Evolutionary conservation across 2,329 filamentous ascomycete species (phyloP).

Genomic region (Talaromyces sp.): DNA sequence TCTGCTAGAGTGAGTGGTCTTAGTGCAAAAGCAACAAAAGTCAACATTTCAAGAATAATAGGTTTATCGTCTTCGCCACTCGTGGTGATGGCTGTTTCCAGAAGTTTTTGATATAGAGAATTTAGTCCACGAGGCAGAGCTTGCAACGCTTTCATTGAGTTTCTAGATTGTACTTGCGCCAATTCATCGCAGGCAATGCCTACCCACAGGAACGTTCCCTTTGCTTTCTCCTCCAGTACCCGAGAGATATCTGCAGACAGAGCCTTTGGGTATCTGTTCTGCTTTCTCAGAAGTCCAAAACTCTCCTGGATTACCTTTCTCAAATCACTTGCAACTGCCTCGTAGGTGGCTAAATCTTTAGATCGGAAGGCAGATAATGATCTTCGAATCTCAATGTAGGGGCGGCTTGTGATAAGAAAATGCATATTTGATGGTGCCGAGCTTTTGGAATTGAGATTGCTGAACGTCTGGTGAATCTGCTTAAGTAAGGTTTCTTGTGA

Average conservation of each 20-base stretch:
- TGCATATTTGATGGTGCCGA: neutral
- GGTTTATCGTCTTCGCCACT: neutral
- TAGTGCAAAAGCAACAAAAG: neutral
- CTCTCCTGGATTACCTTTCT: neutral
- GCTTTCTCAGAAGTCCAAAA: neutral
- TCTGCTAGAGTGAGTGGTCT: neutral
- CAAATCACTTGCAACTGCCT: neutral
- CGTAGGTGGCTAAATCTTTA: neutral
- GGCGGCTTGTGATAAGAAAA: neutral
- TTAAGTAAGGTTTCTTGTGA: neutral
- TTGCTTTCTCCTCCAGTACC: conserved; percentile 20
- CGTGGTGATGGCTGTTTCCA: neutral
- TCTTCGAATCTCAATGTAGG: neutral
- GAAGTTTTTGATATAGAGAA: conserved; percentile 16
- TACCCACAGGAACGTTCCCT: conserved; percentile 22
- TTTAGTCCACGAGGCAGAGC: conserved; percentile 17
- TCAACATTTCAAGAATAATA: neutral
- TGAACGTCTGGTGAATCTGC: neutral
- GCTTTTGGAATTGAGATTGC: neutral
- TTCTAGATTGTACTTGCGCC: conserved; percentile 11
- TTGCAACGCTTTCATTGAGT: conserved; percentile 13
- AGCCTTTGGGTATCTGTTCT: neutral
- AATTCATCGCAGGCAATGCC: conserved; percentile 20
- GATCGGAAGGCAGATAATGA: neutral
- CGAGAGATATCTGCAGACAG: neutral